These are phyloP conservation scores for Chenopodium quinoa DNA, from an alignment of 148 eudicot genomes.

Conservation along the genomic window DNA sequence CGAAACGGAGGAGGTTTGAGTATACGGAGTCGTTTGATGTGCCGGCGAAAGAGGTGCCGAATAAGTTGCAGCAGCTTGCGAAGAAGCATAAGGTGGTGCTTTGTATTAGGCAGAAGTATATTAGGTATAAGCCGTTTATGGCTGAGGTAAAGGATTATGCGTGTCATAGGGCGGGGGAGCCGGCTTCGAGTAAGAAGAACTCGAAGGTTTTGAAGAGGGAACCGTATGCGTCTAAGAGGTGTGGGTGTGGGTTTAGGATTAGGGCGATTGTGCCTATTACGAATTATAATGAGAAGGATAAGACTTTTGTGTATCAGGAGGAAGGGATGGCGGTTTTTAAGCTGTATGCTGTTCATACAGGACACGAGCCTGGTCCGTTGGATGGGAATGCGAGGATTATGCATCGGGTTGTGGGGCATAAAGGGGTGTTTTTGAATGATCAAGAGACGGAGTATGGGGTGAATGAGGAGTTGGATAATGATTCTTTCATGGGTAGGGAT, in stretches of 20 bases:
- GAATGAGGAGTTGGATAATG: constrained; percentile 67
- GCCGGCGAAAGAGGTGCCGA: constrained; percentile 77
- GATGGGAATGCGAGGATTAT: constrained; percentile 98
- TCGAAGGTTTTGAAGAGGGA: constrained; percentile 74
- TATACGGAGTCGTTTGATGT: constrained; percentile 87
- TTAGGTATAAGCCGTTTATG: constrained; percentile 96
- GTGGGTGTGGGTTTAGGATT: constrained; percentile 95
- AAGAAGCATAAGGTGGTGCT: constrained; percentile 86
- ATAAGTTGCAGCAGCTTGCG: constrained; percentile 63
- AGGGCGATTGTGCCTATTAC: constrained; percentile 91
- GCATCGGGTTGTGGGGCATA: constrained; percentile 90
- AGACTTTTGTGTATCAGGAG: constrained; percentile 87
- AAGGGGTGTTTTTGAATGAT: constrained; percentile 70
- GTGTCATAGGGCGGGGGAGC: constrained; percentile 92
- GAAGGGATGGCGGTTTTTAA: constrained; percentile 92
- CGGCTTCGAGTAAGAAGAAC: constrained; percentile 72
- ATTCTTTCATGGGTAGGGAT: constrained; percentile 48
- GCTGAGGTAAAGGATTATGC: constrained; percentile 99
- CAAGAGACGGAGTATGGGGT: constrained; percentile 69
- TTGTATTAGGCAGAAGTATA: constrained; percentile 92
- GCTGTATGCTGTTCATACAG: constrained; percentile 93
- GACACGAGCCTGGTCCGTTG: constrained; percentile 94
- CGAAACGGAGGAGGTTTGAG: constrained; percentile 79
- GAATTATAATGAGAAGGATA: constrained; percentile 91
- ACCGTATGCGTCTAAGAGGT: constrained; percentile 84